These are phyloP conservation scores for Elaeis guineensis DNA, from an alignment of 176 grass and related monocot genomes.

Conservation along the genomic window DNA sequence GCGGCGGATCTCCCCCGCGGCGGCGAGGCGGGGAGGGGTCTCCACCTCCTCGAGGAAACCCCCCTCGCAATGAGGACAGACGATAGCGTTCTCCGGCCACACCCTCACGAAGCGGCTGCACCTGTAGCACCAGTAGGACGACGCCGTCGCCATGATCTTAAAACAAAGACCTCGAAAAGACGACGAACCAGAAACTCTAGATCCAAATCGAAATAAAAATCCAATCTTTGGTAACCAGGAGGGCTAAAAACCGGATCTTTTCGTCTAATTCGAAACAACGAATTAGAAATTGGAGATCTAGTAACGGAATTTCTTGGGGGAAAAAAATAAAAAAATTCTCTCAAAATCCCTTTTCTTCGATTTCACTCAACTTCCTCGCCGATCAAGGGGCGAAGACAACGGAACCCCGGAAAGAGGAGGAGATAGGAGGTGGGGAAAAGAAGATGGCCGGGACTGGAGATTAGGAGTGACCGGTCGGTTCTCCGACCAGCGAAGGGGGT, in stretches of 20 bases:
- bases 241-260: too few species aligned
- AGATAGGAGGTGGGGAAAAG: too few species aligned
- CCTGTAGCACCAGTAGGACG: conserved; percentile 94
- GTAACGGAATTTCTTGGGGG: too few species aligned
- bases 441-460: too few species aligned
- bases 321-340: too few species aligned
- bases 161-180: not conserved
- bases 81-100: conserved; percentile 16
- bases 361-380: too few species aligned
- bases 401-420: too few species aligned
- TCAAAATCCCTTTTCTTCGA: too few species aligned
- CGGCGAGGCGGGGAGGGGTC: not conserved
- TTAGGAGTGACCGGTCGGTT: not conserved
- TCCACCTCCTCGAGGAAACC: conserved; percentile 97
- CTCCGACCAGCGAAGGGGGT: not conserved
- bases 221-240: not conserved
- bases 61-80: conserved; percentile 66
- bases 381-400: too few species aligned
- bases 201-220: not conserved
- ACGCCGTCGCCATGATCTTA: conserved; percentile 7
- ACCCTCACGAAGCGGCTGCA: conserved; percentile 83
- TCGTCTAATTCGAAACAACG: too few species aligned
- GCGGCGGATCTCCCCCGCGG: not conserved
- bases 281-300: too few species aligned
- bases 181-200: not conserved